These are phyloP conservation scores for Terfezia boudieri DNA, from an alignment of 495 filamentous ascomycete species.

Conservation along the genomic window DNA sequence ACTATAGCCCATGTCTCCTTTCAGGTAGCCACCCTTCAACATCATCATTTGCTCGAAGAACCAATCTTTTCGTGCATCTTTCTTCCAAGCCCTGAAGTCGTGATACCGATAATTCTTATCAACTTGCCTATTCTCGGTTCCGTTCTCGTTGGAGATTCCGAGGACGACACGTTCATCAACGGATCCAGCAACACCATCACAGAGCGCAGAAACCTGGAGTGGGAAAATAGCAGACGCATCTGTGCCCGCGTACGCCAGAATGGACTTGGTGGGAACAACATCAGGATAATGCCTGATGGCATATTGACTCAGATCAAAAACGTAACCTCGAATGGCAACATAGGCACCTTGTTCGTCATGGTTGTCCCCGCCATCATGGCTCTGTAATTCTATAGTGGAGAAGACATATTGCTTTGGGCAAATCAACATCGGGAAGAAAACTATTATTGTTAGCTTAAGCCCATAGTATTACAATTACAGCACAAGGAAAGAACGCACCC, in stretches of 20 bases:
- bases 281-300: conserved; percentile 58
- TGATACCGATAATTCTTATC: conserved; percentile 67
- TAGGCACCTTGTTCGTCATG: conserved; percentile 28
- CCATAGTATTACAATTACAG: neutral
- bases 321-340: conserved; percentile 64
- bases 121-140: conserved; percentile 35
- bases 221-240: conserved; percentile 83
- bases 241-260: conserved; percentile 61
- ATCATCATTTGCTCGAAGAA: conserved; percentile 63
- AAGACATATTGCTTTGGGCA: conserved; percentile 82
- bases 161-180: conserved; percentile 53
- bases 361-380: conserved; percentile 36
- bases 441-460: conserved; percentile 23
- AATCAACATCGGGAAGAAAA: conserved; percentile 67
- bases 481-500: conserved; percentile 18
- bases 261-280: conserved; percentile 39
- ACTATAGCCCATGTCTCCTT: conserved; percentile 74
- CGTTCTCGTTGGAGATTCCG: conserved; percentile 60
- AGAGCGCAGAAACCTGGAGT: conserved; percentile 81
- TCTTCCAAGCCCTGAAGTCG: conserved; percentile 71
- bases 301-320: conserved; percentile 62
- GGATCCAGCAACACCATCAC: conserved; percentile 44
- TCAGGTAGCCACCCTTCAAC: conserved; percentile 57
- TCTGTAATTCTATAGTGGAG: conserved; percentile 52
- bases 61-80: conserved; percentile 73